phyloP scores from a whole-genome alignment of 805 yeast species.

The Torulaspora maleeae region DNA sequence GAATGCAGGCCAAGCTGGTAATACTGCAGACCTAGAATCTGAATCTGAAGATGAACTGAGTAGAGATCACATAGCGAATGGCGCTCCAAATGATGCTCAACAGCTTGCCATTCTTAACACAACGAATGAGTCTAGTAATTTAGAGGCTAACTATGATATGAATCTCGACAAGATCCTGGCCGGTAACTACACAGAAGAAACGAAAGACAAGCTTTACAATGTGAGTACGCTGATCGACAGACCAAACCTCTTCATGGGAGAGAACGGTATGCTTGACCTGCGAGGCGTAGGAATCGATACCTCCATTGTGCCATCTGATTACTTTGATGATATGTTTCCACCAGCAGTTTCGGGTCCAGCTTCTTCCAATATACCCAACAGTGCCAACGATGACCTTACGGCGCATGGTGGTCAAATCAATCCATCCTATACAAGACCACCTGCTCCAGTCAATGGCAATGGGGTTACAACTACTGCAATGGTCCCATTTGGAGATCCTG shows the following conservation, averaged over 20 bases:
- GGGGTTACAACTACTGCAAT: slow-evolving; percentile 9
- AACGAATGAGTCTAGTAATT: slow-evolving; percentile 1
- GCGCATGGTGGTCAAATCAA: slow-evolving; percentile 2
- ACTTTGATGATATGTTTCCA: slow-evolving; percentile 26
- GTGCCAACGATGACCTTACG: not conserved
- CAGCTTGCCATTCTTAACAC: slow-evolving; percentile 1
- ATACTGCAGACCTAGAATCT: slow-evolving; percentile 9
- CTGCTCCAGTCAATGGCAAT: slow-evolving; percentile 4
- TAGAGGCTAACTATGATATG: slow-evolving; percentile 12
- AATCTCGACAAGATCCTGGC: slow-evolving; percentile 13
- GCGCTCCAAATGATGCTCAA: not conserved
- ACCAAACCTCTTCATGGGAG: slow-evolving; percentile 24
- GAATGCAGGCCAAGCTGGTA: slow-evolving; percentile 7
- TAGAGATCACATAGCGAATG: not conserved
- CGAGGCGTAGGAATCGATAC: slow-evolving; percentile 19
- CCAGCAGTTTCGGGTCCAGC: slow-evolving; percentile 7
- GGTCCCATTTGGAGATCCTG: slow-evolving; percentile 18
- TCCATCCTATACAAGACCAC: not conserved
- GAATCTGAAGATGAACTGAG: slow-evolving; percentile 4
- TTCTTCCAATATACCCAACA: slow-evolving; percentile 3
- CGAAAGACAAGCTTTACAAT: slow-evolving; percentile 12
- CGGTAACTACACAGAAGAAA: slow-evolving; percentile 8
- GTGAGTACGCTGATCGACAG: slow-evolving; percentile 34
- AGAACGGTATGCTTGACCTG: slow-evolving; percentile 17
- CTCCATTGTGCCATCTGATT: slow-evolving; percentile 20